These are phyloP conservation scores for Syzygium syzygioides DNA, from an alignment of 441 rosid genomes.

Conservation along the genomic window DNA sequence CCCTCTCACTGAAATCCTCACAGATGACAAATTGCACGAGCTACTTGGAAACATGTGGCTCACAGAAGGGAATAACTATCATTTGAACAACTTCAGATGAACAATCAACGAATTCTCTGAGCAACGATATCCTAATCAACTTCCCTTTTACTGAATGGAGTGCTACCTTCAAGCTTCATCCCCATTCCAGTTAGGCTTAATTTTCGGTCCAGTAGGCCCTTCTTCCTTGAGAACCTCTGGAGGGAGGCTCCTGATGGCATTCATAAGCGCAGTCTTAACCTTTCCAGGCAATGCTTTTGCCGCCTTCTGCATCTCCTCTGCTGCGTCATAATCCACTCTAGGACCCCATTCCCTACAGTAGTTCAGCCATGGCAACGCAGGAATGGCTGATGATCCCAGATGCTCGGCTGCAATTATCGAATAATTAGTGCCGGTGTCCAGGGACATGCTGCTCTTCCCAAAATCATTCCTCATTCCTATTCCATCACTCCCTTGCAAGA, in stretches of 20 bases:
- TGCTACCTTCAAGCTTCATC: conserved; percentile 24
- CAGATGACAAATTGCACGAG: background rate
- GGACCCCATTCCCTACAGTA: conserved; percentile 25
- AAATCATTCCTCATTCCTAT: conserved; percentile 71
- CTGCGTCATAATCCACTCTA: conserved; percentile 3
- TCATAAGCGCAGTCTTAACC: background rate
- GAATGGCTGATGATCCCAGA: conserved; percentile 22
- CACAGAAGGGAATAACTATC: background rate
- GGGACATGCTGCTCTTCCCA: conserved; percentile 32
- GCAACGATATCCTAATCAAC: background rate
- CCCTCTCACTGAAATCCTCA: background rate
- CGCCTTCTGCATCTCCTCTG: conserved; percentile 6
- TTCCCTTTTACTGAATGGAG: background rate
- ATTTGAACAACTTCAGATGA: background rate
- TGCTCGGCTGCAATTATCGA: conserved; percentile 46
- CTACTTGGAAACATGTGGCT: background rate
- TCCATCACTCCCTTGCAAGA: conserved; percentile 51
- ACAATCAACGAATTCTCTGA: background rate
- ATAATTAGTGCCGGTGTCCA: conserved; percentile 39
- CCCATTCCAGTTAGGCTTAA: conserved; percentile 10
- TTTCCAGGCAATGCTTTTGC: conserved; percentile 1
- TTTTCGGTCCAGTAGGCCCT: conserved; percentile 14
- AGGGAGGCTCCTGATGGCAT: conserved; percentile 2
- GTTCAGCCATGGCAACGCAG: conserved; percentile 65
- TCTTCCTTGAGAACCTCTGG: conserved; percentile 10